Evolutionary conservation across 805 yeast genomes (phyloP).

Genomic region (Candida arabinofermentans): DNA sequence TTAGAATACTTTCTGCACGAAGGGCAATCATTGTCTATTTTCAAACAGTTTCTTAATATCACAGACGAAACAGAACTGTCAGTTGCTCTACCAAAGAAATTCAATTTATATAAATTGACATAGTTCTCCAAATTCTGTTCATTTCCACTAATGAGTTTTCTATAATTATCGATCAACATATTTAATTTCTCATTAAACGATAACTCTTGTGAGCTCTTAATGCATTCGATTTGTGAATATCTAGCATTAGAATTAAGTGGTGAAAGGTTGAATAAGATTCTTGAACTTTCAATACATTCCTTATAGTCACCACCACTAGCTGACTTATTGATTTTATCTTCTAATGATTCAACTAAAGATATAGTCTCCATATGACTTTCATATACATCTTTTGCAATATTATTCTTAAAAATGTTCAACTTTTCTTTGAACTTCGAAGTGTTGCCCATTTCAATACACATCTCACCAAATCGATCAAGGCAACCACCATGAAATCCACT

Average conservation of each 20-base stretch:
- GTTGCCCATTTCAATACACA: constrained; percentile 51
- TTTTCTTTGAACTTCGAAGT: constrained; percentile 32
- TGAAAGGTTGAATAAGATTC: constrained; percentile 36
- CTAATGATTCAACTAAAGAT: constrained; percentile 1
- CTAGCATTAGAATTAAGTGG: constrained; percentile 40
- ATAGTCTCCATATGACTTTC: constrained; percentile 6
- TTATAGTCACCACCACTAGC: constrained; percentile 18
- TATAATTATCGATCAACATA: constrained; percentile 21
- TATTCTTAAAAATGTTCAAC: constrained; percentile 14
- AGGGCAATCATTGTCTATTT: constrained; percentile 68
- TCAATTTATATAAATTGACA: constrained; percentile 24
- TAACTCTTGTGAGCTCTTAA: constrained; percentile 7
- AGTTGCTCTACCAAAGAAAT: constrained; percentile 23
- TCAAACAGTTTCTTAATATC: constrained; percentile 52
- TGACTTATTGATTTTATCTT: not conserved
- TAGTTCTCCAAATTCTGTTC: constrained; percentile 20
- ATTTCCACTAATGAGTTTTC: constrained; percentile 18
- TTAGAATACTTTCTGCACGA: constrained; percentile 56
- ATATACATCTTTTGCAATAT: not conserved
- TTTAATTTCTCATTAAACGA: constrained; percentile 19
- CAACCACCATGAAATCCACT: constrained; percentile 39
- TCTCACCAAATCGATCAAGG: constrained; percentile 41
- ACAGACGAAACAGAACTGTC: constrained; percentile 14
- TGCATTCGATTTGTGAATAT: constrained; percentile 30
- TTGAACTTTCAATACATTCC: constrained; percentile 28